Evolutionary conservation across 441 rosid genomes (phyloP).

Genomic region (Erysimum pusillum): DNA sequence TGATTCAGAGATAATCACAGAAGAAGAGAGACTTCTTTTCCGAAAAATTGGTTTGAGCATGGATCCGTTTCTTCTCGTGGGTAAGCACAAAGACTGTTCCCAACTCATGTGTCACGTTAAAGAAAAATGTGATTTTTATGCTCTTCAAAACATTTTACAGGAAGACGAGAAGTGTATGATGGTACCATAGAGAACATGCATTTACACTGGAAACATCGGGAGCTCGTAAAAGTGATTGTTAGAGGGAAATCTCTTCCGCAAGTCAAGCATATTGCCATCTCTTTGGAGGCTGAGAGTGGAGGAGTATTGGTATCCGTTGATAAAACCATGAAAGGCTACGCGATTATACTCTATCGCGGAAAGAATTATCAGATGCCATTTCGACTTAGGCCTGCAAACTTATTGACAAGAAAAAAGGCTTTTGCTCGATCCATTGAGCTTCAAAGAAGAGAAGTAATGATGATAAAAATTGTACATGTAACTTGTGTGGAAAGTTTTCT

Average conservation of each 20-base stretch:
- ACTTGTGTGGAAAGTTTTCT: slow-evolving; percentile 25
- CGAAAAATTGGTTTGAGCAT: slow-evolving; percentile 87
- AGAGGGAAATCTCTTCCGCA: slow-evolving; percentile 67
- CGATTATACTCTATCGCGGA: slow-evolving; percentile 81
- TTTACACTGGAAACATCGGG: slow-evolving; percentile 91
- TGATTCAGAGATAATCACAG: slow-evolving; percentile 79
- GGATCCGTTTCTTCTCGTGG: slow-evolving; percentile 84
- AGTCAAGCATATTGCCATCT: slow-evolving; percentile 79
- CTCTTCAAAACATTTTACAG: slow-evolving; percentile 44
- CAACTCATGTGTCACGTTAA: slow-evolving; percentile 18
- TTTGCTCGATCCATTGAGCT: slow-evolving; percentile 85
- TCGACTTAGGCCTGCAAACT: slow-evolving; percentile 66
- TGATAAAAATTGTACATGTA: slow-evolving; percentile 1
- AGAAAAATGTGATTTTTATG: background rate
- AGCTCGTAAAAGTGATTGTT: slow-evolving; percentile 78
- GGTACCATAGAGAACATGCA: slow-evolving; percentile 94
- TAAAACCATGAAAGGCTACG: slow-evolving; percentile 77
- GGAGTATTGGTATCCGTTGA: slow-evolving; percentile 87
- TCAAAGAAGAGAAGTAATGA: slow-evolving; percentile 84
- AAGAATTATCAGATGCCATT: slow-evolving; percentile 76
- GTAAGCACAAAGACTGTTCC: slow-evolving; percentile 54
- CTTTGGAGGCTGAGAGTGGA: slow-evolving; percentile 91
- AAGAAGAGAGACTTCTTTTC: slow-evolving; percentile 84
- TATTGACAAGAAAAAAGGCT: slow-evolving; percentile 81
- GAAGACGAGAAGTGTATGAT: slow-evolving; percentile 79